phyloP scores from a whole-genome alignment of 192 early-diverging fungal genomes.

The Coemansia sp. region DNA sequence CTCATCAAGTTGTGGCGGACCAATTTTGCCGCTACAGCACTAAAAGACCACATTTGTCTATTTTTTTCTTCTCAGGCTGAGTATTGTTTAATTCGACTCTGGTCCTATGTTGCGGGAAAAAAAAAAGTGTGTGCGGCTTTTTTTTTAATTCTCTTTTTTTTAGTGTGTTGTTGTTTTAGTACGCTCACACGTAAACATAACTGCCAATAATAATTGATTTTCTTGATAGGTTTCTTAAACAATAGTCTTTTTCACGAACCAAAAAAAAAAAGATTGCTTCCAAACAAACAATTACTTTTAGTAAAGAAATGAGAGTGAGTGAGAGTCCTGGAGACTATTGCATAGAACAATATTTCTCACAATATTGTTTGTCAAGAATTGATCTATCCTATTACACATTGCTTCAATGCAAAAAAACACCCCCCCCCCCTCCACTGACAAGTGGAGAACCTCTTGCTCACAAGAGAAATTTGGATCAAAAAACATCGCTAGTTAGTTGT shows the following conservation, averaged over 20 bases:
- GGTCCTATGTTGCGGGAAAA: neutral
- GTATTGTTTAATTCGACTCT: neutral
- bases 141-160: neutral
- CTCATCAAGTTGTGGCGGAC: no score
- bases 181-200: constrained; percentile 6
- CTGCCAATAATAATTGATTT: neutral
- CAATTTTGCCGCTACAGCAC: neutral
- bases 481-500: neutral
- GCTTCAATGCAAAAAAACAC: no score
- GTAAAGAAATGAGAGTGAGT: neutral
- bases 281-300: neutral
- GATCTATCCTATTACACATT: neutral
- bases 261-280: neutral
- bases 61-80: neutral
- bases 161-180: neutral
- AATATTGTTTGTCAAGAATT: neutral
- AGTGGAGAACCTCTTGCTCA: neutral
- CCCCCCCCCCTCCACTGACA: neutral
- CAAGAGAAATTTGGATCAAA: neutral
- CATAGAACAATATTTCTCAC: neutral
- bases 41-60: neutral
- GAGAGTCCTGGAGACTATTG: neutral
- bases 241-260: neutral
- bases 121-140: neutral
- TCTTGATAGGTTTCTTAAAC: neutral